Evolutionary conservation across 257 asterid species (phyloP).

Genomic region (Scutellaria minor): DNA sequence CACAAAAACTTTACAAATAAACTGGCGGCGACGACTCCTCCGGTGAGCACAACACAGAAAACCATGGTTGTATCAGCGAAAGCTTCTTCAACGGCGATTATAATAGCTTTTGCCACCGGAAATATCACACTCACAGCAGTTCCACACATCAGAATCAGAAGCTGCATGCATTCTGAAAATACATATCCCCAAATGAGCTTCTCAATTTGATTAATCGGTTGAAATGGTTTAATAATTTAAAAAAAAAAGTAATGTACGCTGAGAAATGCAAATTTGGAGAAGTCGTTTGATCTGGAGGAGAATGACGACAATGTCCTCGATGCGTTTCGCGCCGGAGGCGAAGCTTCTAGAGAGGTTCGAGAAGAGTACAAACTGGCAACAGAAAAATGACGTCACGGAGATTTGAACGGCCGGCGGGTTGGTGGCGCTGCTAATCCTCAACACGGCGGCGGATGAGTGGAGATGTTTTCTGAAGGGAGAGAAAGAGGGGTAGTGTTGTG

Average conservation of each 20-base stretch:
- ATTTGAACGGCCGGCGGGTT: conserved; percentile 1
- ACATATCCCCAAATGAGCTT: no score
- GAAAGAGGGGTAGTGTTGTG: not conserved
- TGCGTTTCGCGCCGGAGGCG: not conserved
- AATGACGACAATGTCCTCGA: not conserved
- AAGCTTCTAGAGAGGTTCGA: not conserved
- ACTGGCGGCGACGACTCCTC: not conserved
- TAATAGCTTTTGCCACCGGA: not conserved
- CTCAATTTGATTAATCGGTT: no score
- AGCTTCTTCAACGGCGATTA: not conserved
- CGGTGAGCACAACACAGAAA: not conserved
- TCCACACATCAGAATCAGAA: conserved; percentile 1
- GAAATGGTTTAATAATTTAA: no score
- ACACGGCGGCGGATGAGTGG: not conserved
- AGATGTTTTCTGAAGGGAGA: not conserved
- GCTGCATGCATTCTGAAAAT: conserved; percentile 1
- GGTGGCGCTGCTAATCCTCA: conserved; percentile 12
- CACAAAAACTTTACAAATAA: not conserved
- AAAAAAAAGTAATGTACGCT: not conserved
- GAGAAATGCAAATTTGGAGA: not conserved
- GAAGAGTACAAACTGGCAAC: conserved; percentile 9
- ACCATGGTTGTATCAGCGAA: not conserved
- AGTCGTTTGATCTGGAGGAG: not conserved
- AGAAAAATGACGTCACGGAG: not conserved
- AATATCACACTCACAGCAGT: conserved; percentile 1